Base-by-base conservation (phyloP, 176 grass and related monocot genomes). In the Oryza glumipatula region DNA sequence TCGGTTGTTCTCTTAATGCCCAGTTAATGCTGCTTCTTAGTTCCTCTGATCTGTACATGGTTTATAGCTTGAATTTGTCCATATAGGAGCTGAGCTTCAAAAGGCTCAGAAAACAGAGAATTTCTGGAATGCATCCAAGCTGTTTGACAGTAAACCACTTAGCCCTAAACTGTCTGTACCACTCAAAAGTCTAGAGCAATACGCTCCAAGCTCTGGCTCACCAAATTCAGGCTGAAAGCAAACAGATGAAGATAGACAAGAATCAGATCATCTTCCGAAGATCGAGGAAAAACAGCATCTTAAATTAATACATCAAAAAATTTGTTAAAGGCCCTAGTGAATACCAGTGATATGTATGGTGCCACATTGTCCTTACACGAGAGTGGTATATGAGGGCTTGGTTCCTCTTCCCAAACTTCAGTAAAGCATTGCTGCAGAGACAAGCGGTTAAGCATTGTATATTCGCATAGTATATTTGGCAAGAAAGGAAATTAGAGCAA, bases 71-170 rank as follows among this genome's bases (percentile, higher is more conserved):
- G 6, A 49, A 23, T 80, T 47, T 28, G 2, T 80, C 24, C 26
- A 16, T 24, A 28, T 19, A 67, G n/a, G 44, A 35, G 9, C 6
- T 65, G 45, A 84, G 67, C 79, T 70, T 58, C 52, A 8, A 21
- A 58, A 58, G 0, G 52, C 1, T 91, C 78, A 98, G 51, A 82
- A 83, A 84, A 94, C 83, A 11, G 89, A 94, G 70, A 98, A 91
- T 36, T 95, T 95, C 76, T 92, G 93, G 36, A 94, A 94, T 72
- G 96, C 82, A 83, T 95, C 96, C 72, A 92, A 81, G 76, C 93
- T 95, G 49, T 80, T 88, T 11, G 87, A 70, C 13, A 98, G 71
- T 66, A 95, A 85, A 35, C 70, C 61, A 11, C 85, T 89, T 54
- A 98, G 82, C 44, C 73, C 89, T 84, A 80, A 86, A 79, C 87